Evolutionary conservation across 805 yeast species (phyloP), one percentile per base, ranked within the genome.

Genomic region (Spathaspora girioi): DNA sequence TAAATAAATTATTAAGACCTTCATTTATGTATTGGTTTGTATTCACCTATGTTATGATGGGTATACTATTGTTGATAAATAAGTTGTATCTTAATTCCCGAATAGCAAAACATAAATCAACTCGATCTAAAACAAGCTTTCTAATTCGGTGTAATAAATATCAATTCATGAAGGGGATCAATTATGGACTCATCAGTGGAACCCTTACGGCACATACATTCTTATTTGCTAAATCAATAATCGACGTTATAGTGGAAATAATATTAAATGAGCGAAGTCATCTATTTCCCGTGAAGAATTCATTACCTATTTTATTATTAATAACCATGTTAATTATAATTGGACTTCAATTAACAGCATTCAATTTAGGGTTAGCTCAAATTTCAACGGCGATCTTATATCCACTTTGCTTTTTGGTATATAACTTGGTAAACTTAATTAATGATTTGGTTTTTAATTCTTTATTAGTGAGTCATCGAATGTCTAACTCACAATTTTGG

Each of bases 341-440:
- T 8, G 77, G 87, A 2, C 71, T 82, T 12, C 97, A 90, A 63
- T 75, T 90, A 49, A 83, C 79, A 52, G 81, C 88, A 40, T 76
- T 91, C 53, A 90, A 90, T 68, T 75, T 80, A 59, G 96, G 96
- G 0, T 74, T 90, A 50, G 77, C 82, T 46, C 77, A 77, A 52
- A 78, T 85, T 42, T 83, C 90, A 48, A 88, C 97, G 0, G 82
- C 93, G 1, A 78, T 89, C 15, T 73, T 91, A 31, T 91, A 90
- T 62, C 97, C 97, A 0, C 70, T 91, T 55, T 87, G 91, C 32
- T 91, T 91, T 65, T 86, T 94, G 67, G 81, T 89, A 44, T 90
- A 87, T 73, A 91, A 89, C 70, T 69, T 88, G 47, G 74, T 80
- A 52, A 86, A 87, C 56, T 63, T 75, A 53, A 59, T 73, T 50